These are phyloP conservation scores for Fistulinella prunicolor DNA, from an alignment of 768 basidiomycete species.

Conservation along the genomic window DNA sequence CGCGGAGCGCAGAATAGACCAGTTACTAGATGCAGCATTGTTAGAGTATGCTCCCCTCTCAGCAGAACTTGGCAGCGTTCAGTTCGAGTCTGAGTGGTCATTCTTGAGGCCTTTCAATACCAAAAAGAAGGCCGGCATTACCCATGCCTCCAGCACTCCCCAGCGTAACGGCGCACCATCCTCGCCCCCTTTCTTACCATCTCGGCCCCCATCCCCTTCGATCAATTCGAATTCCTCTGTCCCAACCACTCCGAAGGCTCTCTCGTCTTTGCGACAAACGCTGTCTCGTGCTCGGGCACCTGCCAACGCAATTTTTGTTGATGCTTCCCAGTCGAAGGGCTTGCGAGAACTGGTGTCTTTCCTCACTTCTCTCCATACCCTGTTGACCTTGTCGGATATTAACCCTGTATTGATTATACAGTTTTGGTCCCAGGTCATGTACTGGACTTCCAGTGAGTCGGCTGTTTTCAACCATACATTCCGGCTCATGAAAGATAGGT, in stretches of 20 bases:
- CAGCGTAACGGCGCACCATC: conserved; percentile 39
- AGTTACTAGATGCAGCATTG: conserved; percentile 75
- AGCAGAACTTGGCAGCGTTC: conserved; percentile 73
- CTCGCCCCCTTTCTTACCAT: conserved; percentile 47
- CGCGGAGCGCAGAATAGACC: conserved; percentile 86
- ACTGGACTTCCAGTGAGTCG: conserved; percentile 89
- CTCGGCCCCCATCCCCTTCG: conserved; percentile 53
- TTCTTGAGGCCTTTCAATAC: conserved; percentile 71
- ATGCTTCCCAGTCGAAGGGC: conserved; percentile 41
- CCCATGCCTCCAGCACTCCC: conserved; percentile 29
- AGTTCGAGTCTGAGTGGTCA: conserved; percentile 97
- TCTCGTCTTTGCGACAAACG: conserved; percentile 68
- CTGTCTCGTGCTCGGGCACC: conserved; percentile 56
- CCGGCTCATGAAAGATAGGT: conserved; percentile 41
- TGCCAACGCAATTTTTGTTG: conserved; percentile 48
- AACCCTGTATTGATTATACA: conserved; percentile 88
- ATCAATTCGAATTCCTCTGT: conserved; percentile 41
- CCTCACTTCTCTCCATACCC: conserved; percentile 79
- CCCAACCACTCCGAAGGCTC: conserved; percentile 48
- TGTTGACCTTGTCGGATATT: conserved; percentile 82
- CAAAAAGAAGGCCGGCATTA: conserved; percentile 48
- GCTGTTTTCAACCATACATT: conserved; percentile 5
- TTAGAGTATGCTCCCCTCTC: conserved; percentile 81
- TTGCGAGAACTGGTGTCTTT: conserved; percentile 67
- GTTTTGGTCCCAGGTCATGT: conserved; percentile 96